Evolutionary conservation across 768 basidiomycete genomes (phyloP), one percentile per base, ranked within the genome.

Genomic region (Pisolithus orientalis): DNA sequence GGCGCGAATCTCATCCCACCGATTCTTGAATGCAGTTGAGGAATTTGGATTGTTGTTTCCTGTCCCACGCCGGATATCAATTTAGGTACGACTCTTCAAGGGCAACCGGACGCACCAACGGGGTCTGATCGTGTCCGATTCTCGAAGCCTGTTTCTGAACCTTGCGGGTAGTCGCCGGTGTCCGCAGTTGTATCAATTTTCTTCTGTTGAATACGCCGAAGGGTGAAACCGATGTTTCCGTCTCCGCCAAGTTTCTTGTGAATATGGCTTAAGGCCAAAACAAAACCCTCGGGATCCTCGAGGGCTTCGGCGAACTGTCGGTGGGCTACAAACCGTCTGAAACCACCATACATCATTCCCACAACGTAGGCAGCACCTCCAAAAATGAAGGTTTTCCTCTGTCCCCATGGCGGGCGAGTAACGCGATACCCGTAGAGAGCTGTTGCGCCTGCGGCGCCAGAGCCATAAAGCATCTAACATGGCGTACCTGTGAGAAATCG

Each of bases 1-100:
- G 42, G 72, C 70, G 50, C 85, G 80, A 44, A 89, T 82, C 55
- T 83, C 76, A 32, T 85, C 83, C 87, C 87, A 89, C 54, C 72
- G 78, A 48, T 67, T 78, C 37, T 53, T 53, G 47, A 62, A 52
- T 51, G 29, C 50, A 24, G 44, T 32, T n/a, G 31, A 24, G 5
- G n/a, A 32, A 21, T 47, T 25, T 47, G n/a, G 16, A 21, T n/a
- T 21, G 11, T 37, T 25, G n/a, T 17, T 37, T 21, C 25, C 46
- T 37, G 34, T 37, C 31, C 37, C 46, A 8, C 14, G 17, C 6
- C 4, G 24, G 4, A 9, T n/a, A 25, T 47, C 34, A 4, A 47
- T 17, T 9, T 3, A 4, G 34, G 21, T 4, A n/a, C 9, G 4
- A 21, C 34, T n/a, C 32, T 16, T 37, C 10, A 13, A 49, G 9